These are phyloP conservation scores for Plenodomus lindquistii DNA, from an alignment of 2,329 filamentous ascomycete species.

Conservation along the genomic window DNA sequence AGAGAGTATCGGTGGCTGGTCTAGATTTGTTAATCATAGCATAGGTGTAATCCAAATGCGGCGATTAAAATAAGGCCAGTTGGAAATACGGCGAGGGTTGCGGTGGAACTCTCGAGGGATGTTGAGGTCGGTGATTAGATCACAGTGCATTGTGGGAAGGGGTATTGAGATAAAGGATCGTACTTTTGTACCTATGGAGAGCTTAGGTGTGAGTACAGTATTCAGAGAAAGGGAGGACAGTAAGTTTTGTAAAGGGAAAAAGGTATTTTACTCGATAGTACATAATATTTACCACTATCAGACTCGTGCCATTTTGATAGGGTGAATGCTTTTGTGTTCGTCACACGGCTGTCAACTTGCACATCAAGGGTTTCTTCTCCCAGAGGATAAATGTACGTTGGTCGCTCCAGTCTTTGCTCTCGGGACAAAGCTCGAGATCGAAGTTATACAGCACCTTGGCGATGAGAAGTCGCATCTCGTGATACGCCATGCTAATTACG, in stretches of 20 bases:
- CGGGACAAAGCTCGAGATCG: slow-evolving; percentile 42
- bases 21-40: slow-evolving; percentile 5
- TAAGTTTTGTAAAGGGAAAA: not conserved
- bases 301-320: too few relatives aligned
- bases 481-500: slow-evolving; percentile 35
- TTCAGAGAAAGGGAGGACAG: not conserved
- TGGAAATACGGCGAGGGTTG: not conserved
- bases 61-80: not conserved
- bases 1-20: slow-evolving; percentile 1
- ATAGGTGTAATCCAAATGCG: not conserved
- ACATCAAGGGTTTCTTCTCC: slow-evolving; percentile 42
- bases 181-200: slow-evolving; percentile 2
- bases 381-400: slow-evolving; percentile 45
- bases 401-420: slow-evolving; percentile 35
- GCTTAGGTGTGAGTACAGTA: not conserved
- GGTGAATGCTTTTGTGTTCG: not conserved
- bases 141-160: not conserved
- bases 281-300: too few relatives aligned
- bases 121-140: slow-evolving; percentile 1
- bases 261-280: not conserved
- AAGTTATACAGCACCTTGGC: slow-evolving; percentile 45
- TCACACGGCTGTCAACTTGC: slow-evolving; percentile 29
- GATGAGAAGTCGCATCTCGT: slow-evolving; percentile 50
- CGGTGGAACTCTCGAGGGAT: not conserved
- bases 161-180: not conserved